These are phyloP conservation scores for Diplotaxis tenuifolia DNA, from an alignment of 345 rosid genomes.

Conservation along the genomic window DNA sequence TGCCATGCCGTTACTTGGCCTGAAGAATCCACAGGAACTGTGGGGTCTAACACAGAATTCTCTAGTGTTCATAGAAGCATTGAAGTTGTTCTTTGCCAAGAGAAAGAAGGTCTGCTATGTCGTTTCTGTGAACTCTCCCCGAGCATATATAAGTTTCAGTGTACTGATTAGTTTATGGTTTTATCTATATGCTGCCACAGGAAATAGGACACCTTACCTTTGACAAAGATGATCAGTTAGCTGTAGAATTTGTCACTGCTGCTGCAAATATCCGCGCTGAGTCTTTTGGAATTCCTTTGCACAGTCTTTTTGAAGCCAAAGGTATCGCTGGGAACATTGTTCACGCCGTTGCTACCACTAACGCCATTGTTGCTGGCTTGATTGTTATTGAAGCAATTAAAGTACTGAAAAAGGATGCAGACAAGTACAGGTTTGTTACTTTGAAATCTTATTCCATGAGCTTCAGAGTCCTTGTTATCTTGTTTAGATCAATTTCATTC, in stretches of 20 bases:
- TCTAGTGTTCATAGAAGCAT: conserved; percentile 73
- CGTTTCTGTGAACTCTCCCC: conserved; percentile 14
- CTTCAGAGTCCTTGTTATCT: neutral
- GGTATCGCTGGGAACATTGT: conserved; percentile 99
- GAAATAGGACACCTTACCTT: conserved; percentile 88
- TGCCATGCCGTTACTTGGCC: conserved; percentile 80
- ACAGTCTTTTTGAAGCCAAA: conserved; percentile 98
- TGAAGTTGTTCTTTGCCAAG: conserved; percentile 66
- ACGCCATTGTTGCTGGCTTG: conserved; percentile 90
- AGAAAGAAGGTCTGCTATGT: conserved; percentile 65
- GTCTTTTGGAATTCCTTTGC: conserved; percentile 90
- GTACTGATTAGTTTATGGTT: conserved; percentile 9
- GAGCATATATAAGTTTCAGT: neutral
- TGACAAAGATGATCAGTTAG: conserved; percentile 98
- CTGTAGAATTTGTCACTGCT: conserved; percentile 98
- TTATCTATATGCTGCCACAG: conserved; percentile 39
- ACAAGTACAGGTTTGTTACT: conserved; percentile 64
- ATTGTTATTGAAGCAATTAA: conserved; percentile 97
- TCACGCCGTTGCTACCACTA: conserved; percentile 98
- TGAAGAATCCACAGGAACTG: conserved; percentile 95
- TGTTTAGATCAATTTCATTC: neutral
- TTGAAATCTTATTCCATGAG: neutral
- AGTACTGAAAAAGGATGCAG: conserved; percentile 68
- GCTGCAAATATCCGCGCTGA: conserved; percentile 97
- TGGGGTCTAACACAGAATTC: conserved; percentile 89